Evolutionary conservation across 1,284 basidiomycete species (phyloP).

Genomic region (Rhodotorula mucilaginosa): DNA sequence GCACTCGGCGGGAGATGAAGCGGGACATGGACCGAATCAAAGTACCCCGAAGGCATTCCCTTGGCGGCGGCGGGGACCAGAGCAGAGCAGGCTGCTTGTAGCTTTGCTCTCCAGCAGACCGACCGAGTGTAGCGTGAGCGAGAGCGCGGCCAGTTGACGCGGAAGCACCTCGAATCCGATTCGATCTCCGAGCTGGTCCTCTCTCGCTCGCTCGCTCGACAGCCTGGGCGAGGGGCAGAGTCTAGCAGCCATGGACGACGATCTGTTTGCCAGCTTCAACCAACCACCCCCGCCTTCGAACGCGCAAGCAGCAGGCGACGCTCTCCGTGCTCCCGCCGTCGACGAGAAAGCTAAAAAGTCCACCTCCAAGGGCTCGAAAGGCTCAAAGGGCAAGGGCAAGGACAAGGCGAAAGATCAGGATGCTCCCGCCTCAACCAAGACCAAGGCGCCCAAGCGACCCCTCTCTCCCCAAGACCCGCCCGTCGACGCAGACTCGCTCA

Average conservation of each 20-base stretch:
- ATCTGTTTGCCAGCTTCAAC: constrained; percentile 32
- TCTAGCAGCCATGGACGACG: constrained; percentile 22
- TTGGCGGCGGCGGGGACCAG: too few species aligned
- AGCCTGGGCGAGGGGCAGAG: not conserved
- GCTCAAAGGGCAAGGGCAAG: not conserved
- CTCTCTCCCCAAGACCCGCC: constrained; percentile 12
- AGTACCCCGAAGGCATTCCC: constrained; percentile 28
- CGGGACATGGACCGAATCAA: constrained; percentile 34
- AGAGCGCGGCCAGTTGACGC: not conserved
- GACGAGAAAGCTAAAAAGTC: not conserved
- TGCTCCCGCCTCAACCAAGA: not conserved
- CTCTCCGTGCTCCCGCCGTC: constrained; percentile 2
- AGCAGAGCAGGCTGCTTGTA: too few species aligned
- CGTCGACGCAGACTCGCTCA: constrained; percentile 21
- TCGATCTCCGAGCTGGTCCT: not conserved
- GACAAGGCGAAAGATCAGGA: not conserved
- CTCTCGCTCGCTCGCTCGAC: not conserved
- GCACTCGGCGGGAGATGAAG: constrained; percentile 28
- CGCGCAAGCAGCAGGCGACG: not conserved
- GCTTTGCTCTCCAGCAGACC: too few species aligned
- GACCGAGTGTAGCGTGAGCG: not conserved
- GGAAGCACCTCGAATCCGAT: not conserved
- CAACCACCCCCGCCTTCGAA: constrained; percentile 18
- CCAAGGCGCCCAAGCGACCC: constrained; percentile 16
- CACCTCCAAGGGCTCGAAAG: not conserved